Evolutionary conservation across 1,284 basidiomycete species (phyloP), one percentile per base, ranked within the genome.

Genomic region (Rhodotorula sp.): DNA sequence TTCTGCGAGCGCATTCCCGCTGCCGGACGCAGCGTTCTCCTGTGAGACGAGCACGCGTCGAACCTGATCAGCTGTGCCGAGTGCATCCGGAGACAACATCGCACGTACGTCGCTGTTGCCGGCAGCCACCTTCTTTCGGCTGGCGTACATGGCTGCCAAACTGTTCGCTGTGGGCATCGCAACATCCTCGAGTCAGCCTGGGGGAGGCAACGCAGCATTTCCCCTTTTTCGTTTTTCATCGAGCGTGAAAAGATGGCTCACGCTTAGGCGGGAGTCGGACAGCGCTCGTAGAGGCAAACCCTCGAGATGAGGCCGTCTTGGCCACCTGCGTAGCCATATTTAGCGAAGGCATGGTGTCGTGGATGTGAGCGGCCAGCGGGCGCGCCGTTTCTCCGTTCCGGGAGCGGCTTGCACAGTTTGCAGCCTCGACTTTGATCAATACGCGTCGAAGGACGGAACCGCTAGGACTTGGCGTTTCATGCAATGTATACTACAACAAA

Each of bases 1-100:
- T 30, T 73, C 64, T 2, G 58, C 29, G 4, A 75, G 60, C 3
- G 69, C 56, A 42, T 64, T 73, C 29, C 71, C 69, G 15, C 60
- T 7, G 20, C 71, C 68, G 1, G 30, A 42, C 7, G 61, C 58
- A 4, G 51, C 53, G 12, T 54, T 60, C 0, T 73, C 72, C 72
- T 73, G 63, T 14, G 33, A 30, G 37, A 42, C 37, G 37, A 6
- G 45, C 45, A n/a, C 8, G 6, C 59, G 26, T 12, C 10, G 37
- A 15, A 26, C 8, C 1, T 26, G n/a, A 4, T 10, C 26, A 15
- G 10, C 15, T 26, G 26, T 22, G 44, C n/a, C 24, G 24, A 48
- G 29, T 10, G 45, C 45, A 22, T 12, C 29, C n/a, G 22, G 44
- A 6, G 55, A 37, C 22, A 29, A n/a, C 3, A 1, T 26, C 8